Conservation (phyloP, 305 asterid genomes). For the Nicotiana rustica region DNA sequence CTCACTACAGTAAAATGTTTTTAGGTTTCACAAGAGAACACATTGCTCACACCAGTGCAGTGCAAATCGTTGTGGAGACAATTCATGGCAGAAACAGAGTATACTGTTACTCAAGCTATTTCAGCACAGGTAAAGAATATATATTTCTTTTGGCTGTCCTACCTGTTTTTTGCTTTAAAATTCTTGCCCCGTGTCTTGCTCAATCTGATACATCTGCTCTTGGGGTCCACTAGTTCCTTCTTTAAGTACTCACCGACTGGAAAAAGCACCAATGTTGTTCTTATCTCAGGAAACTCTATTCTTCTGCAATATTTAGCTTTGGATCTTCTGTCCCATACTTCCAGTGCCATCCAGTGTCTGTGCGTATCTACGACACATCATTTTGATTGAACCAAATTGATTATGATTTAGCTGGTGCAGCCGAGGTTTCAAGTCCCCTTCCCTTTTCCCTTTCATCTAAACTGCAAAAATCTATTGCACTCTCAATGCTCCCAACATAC, state of each 20-base stretch:
- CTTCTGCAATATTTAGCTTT: not conserved
- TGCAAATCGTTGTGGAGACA: constrained; percentile 72
- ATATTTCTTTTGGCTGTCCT: not conserved
- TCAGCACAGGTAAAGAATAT: constrained; percentile 57
- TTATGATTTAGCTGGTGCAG: not conserved
- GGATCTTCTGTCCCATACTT: constrained; percentile 21
- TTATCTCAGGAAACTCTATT: not conserved
- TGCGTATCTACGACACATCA: not conserved
- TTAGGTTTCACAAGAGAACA: constrained; percentile 64
- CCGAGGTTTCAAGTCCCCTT: constrained; percentile 4
- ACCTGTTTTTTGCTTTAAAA: not conserved
- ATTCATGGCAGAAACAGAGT: constrained; percentile 65
- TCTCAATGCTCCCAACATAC: not conserved
- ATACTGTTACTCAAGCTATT: constrained; percentile 62
- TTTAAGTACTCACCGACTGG: constrained; percentile 11
- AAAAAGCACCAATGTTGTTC: not conserved
- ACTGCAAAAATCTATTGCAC: not conserved
- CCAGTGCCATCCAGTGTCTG: not conserved
- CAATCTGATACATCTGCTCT: not conserved
- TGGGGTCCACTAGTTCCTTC: not conserved
- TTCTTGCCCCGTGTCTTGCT: constrained; percentile 12
- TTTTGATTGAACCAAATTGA: constrained; percentile 3
- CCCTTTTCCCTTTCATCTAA: not conserved
- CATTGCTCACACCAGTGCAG: constrained; percentile 69
- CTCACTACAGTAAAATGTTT: constrained; percentile 34